These are phyloP conservation scores for Turnera subulata DNA, from an alignment of 345 rosid genomes.

Conservation along the genomic window DNA sequence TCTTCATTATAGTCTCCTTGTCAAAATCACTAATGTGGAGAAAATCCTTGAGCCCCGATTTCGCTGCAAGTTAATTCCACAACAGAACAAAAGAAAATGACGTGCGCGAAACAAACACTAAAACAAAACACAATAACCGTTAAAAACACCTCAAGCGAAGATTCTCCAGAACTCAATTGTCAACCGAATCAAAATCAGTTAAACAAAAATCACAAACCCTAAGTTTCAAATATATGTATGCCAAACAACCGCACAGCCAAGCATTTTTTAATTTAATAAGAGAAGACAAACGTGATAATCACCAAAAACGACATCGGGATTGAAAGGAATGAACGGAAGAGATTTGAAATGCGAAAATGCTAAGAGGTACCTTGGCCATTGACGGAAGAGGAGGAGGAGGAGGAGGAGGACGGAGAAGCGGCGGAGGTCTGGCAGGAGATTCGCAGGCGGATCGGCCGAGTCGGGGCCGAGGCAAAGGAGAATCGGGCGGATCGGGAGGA, in stretches of 20 bases:
- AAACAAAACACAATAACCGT: neutral
- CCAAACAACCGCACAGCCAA: neutral
- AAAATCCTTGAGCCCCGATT: slow-evolving; percentile 56
- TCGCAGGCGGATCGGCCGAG: slow-evolving; percentile 14
- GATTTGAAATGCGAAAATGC: neutral
- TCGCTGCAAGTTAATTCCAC: slow-evolving; percentile 34
- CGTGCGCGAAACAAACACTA: too few relatives aligned
- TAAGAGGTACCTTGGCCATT: slow-evolving; percentile 35
- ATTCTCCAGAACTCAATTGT: neutral
- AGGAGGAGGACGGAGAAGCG: slow-evolving; percentile 9
- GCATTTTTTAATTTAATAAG: slow-evolving; percentile 12
- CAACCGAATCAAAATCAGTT: neutral
- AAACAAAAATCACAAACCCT: neutral
- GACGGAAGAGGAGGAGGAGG: slow-evolving; percentile 46
- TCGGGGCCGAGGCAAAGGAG: slow-evolving; percentile 16
- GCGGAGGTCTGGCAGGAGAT: slow-evolving; percentile 65
- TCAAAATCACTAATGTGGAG: slow-evolving; percentile 81
- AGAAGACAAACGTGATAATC: neutral
- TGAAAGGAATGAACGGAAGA: neutral
- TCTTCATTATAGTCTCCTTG: slow-evolving; percentile 62
- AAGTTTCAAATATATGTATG: neutral
- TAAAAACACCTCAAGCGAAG: neutral
- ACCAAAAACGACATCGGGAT: neutral
- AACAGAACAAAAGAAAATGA: slow-evolving; percentile 10
- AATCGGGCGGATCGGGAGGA: slow-evolving; percentile 23